These are phyloP conservation scores for Aspergillus aculeatus DNA, from an alignment of 2,329 filamentous ascomycete species.

Conservation along the genomic window DNA sequence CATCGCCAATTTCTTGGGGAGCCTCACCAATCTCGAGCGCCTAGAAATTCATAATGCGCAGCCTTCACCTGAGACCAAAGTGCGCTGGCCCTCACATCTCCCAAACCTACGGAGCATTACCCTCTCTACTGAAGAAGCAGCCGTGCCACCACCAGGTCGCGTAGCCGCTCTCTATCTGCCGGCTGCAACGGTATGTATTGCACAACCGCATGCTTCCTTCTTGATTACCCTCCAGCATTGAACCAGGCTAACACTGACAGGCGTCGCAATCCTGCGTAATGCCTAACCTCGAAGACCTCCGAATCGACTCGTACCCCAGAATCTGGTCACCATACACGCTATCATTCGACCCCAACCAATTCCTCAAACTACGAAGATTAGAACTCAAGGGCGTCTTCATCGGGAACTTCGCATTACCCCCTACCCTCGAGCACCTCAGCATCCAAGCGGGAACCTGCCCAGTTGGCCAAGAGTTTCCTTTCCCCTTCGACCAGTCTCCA, in stretches of 20 bases:
- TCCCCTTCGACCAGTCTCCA: constrained; percentile 9
- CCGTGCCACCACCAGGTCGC: constrained; percentile 11
- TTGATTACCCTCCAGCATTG: neutral
- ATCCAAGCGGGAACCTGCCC: constrained; percentile 24
- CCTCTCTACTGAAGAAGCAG: constrained; percentile 18
- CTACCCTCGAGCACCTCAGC: constrained; percentile 30
- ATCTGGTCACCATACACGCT: constrained; percentile 19
- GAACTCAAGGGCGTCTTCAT: constrained; percentile 29
- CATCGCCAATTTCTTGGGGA: constrained; percentile 26
- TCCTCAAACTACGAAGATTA: constrained; percentile 27
- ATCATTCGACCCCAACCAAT: constrained; percentile 14
- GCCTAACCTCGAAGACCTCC: constrained; percentile 35
- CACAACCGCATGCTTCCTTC: neutral
- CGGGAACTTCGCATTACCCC: constrained; percentile 25
- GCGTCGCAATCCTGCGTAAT: constrained; percentile 17
- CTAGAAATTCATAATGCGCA: constrained; percentile 26
- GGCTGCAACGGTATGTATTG: neutral
- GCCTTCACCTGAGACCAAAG: constrained; percentile 10
- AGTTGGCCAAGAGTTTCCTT: constrained; percentile 12
- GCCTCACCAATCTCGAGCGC: constrained; percentile 29
- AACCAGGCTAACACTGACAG: constrained; percentile 8
- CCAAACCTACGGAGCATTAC: constrained; percentile 34
- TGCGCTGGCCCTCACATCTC: constrained; percentile 26
- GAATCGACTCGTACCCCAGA: constrained; percentile 30
- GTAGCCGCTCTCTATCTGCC: constrained; percentile 22